A percentile compares a stretch with the other conserved stretches of the same genome.
phyloP scores from a whole-genome alignment of 106 monocot genomes.

The Dactylorhiza incarnata region DNA sequence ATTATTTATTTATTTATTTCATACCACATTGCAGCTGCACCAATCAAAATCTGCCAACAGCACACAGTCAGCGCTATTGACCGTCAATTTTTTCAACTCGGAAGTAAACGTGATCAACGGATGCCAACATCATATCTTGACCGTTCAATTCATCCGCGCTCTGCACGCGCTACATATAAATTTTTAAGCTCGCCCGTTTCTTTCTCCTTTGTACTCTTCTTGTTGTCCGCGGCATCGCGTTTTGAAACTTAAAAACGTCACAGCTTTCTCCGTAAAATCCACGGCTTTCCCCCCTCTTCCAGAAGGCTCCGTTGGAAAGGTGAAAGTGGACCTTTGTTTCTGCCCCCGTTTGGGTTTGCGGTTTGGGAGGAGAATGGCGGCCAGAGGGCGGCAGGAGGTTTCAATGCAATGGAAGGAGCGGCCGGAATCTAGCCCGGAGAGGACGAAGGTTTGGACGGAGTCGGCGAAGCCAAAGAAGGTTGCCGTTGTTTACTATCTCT shows the following conservation, averaged over 20 bases:
- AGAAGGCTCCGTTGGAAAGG: neutral
- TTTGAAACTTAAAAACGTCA: neutral
- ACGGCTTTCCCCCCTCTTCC: too few species aligned
- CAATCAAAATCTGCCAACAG: neutral
- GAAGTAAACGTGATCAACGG: too few species aligned
- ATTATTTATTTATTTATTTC: neutral
- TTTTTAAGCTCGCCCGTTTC: neutral
- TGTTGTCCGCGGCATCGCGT: neutral
- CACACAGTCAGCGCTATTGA: neutral
- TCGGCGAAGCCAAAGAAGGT: slow-evolving; percentile 33
- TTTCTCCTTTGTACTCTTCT: neutral
- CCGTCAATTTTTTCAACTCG: neutral
- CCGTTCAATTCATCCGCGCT: neutral
- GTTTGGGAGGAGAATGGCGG: neutral
- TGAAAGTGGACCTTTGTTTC: neutral
- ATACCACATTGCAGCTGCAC: neutral
- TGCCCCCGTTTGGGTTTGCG: neutral
- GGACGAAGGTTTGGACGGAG: slow-evolving; percentile 41
- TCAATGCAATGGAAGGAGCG: too few species aligned
- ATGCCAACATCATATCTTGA: too few species aligned
- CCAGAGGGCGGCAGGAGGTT: slow-evolving; percentile 3
- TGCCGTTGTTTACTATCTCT: slow-evolving; percentile 79
- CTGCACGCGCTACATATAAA: neutral
- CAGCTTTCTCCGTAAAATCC: neutral
- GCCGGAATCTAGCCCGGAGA: slow-evolving; percentile 23